Base-by-base conservation (phyloP, 768 basidiomycete species). In the Pholiota microspora region DNA sequence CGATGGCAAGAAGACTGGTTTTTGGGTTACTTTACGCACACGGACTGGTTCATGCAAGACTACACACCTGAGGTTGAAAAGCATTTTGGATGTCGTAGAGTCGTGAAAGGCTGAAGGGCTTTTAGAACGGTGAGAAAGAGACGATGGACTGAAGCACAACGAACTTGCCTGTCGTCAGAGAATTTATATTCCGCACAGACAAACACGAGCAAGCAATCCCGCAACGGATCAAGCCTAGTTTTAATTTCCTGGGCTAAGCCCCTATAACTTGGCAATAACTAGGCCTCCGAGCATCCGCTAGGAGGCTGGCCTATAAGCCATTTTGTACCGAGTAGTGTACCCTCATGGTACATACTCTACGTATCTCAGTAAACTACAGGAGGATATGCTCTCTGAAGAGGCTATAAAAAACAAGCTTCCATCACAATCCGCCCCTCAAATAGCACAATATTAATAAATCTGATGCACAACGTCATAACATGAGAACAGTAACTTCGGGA, bases 51-150 rank as follows among this genome's bases (percentile, higher is more conserved):
- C n/a, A n/a, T n/a, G n/a, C n/a, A n/a, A 7, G 10, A 6, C 16
- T 34, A 28, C 23, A 2, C 48, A 82, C 83, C 67, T 70, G 65
- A 83, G 67, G 62, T 77, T 76, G 61, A 64, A 67, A 60, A 83
- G 73, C 84, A 85, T 84, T 65, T 62, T 77, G 59, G 13, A 46
- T 58, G 36, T 62, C 63, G 66, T 71, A 55, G 55, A 53, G 51
- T 53, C 55, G 58, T 53, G 53, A 65, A 64, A 65, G 66, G 51
- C 24, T 56, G 34, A 51, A 60, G 38, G 59, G 51, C 24, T 45
- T 54, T 58, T 59, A 58, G 50, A 52, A 55, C 49, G 63, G 60
- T 56, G 64, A 59, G 57, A 55, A 56, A 46, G 57, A 49, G 45
- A 42, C 40, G 40, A 10, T 42, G n/a, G n/a, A n/a, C n/a, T n/a